These are phyloP conservation scores for Ophiostoma perfectum DNA, from an alignment of 2,329 filamentous ascomycete species.

Conservation along the genomic window DNA sequence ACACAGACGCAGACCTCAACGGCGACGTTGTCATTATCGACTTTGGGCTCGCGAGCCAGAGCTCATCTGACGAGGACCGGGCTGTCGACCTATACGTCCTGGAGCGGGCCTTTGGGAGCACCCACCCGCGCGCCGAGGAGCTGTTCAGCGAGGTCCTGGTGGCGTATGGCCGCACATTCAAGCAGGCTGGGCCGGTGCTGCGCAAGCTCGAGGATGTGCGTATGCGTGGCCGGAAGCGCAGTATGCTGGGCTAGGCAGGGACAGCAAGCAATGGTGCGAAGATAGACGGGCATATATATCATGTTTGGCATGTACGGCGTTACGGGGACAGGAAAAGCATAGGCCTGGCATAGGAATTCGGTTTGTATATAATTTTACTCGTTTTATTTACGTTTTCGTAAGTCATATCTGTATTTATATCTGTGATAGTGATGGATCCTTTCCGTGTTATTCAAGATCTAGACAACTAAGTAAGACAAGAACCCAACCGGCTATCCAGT, in stretches of 20 bases:
- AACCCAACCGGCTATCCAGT: too few species aligned
- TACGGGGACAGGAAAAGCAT: neutral
- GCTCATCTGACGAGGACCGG: constrained; percentile 79
- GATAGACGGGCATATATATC: neutral
- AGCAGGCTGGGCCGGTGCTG: constrained; percentile 67
- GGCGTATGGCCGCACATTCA: constrained; percentile 69
- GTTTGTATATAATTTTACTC: neutral
- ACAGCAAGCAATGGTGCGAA: too few species aligned
- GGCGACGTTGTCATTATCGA: constrained; percentile 89
- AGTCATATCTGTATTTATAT: neutral
- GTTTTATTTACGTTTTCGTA: neutral
- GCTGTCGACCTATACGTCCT: constrained; percentile 95
- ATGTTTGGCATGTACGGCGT: neutral
- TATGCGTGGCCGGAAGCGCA: constrained; percentile 90
- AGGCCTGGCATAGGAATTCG: neutral
- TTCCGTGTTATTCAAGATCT: neutral
- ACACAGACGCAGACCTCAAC: constrained; percentile 37
- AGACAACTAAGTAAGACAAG: neutral
- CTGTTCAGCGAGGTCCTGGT: constrained; percentile 69
- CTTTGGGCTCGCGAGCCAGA: constrained; percentile 82
- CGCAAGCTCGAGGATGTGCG: constrained; percentile 86
- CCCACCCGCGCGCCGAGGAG: constrained; percentile 77
- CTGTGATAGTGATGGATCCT: neutral
- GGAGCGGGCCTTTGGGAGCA: constrained; percentile 89
- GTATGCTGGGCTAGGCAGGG: constrained; percentile 74